phyloP scores from a whole-genome alignment of 2,329 filamentous ascomycete genomes.

The Fusarium ambrosium region DNA sequence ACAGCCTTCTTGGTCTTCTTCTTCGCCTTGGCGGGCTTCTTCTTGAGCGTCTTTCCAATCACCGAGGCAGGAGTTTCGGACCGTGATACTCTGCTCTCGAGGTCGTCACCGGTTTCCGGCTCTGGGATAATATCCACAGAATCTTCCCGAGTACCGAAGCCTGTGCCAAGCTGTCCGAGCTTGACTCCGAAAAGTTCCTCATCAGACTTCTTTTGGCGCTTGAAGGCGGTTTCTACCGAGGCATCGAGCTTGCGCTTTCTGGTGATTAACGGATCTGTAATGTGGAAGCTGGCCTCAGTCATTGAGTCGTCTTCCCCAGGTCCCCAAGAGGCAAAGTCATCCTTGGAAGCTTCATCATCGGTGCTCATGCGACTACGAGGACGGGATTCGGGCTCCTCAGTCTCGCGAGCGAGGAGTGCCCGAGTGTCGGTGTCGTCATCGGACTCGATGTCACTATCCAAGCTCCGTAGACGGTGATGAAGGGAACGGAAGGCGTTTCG shows the following conservation, averaged over 20 bases:
- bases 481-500: constrained; percentile 80
- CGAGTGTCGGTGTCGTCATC: constrained; percentile 81
- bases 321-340: constrained; percentile 63
- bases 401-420: constrained; percentile 75
- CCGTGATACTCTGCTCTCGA: constrained; percentile 56
- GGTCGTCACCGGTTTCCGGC: constrained; percentile 60
- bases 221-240: constrained; percentile 77
- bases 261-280: constrained; percentile 67
- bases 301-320: constrained; percentile 73
- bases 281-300: constrained; percentile 79
- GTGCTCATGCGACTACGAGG: constrained; percentile 81
- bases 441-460: constrained; percentile 81
- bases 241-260: constrained; percentile 81
- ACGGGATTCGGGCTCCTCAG: constrained; percentile 87
- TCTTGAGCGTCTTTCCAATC: constrained; percentile 66
- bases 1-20: constrained; percentile 85
- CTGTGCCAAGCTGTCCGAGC: constrained; percentile 65
- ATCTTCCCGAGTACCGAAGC: constrained; percentile 61
- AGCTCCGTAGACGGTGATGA: constrained; percentile 78
- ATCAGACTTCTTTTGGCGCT: constrained; percentile 84
- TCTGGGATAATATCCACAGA: constrained; percentile 66
- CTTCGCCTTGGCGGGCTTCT: constrained; percentile 70
- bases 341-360: constrained; percentile 68
- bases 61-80: constrained; percentile 62
- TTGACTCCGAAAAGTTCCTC: constrained; percentile 82